phyloP scores from a whole-genome alignment of 345 rosid species.

The Salix viminalis region DNA sequence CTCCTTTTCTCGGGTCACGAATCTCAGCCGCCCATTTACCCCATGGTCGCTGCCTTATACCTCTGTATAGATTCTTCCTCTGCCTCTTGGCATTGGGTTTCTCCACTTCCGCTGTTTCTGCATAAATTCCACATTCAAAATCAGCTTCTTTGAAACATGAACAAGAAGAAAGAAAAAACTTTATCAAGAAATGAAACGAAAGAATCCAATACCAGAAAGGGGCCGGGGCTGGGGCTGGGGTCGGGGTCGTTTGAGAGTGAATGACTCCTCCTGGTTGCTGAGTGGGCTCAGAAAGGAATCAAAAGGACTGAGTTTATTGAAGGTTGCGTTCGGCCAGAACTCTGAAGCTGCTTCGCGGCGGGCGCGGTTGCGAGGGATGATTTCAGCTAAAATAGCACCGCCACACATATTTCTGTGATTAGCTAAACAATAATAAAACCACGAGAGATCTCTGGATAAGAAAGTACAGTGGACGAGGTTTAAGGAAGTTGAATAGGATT shows the following conservation, averaged over 20 bases:
- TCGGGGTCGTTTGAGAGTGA: slow-evolving; percentile 19
- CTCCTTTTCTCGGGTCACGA: slow-evolving; percentile 89
- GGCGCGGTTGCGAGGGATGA: slow-evolving; percentile 43
- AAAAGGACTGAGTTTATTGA: slow-evolving; percentile 16
- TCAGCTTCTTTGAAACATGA: not conserved
- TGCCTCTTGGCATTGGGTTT: slow-evolving; percentile 46
- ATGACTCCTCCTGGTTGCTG: not conserved
- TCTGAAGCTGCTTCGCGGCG: slow-evolving; percentile 37
- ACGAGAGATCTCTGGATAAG: not conserved
- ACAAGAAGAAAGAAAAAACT: not conserved
- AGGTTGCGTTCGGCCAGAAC: slow-evolving; percentile 49
- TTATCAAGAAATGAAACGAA: not conserved
- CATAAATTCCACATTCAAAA: slow-evolving; percentile 18
- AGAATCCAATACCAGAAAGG: slow-evolving; percentile 36
- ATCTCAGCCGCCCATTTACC: slow-evolving; percentile 99
- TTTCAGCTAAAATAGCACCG: slow-evolving; percentile 54
- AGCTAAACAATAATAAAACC: not conserved
- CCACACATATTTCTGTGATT: slow-evolving; percentile 51
- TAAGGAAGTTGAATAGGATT: not conserved
- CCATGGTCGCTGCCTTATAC: slow-evolving; percentile 93
- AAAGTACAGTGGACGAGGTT: not conserved
- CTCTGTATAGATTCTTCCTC: slow-evolving; percentile 78
- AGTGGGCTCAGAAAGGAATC: slow-evolving; percentile 14
- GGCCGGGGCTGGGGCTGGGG: not conserved
- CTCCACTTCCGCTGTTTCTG: slow-evolving; percentile 37